Percentiles rank a stretch among this genome's conserved stretches.
These are phyloP conservation scores for Starmerella gropengiesseri DNA, from an alignment of 805 yeast species.

Conservation along the genomic window DNA sequence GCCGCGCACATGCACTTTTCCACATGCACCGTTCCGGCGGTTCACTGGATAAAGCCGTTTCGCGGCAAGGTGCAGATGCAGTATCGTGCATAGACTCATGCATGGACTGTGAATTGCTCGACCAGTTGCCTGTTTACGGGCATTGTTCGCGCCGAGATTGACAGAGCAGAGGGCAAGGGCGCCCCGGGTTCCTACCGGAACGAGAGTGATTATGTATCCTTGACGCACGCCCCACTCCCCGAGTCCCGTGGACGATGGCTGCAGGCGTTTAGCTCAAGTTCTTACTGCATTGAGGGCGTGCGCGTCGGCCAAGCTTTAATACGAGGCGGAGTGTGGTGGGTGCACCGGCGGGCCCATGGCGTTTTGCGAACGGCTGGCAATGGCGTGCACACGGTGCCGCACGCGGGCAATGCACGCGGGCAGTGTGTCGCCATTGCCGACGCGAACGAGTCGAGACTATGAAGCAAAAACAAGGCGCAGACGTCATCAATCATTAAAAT, in stretches of 20 bases:
- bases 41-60: no score
- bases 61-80: no score
- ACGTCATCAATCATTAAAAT: neutral
- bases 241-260: neutral
- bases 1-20: neutral
- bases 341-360: no score
- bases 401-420: no score
- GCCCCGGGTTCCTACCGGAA: neutral
- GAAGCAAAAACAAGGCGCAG: neutral
- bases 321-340: no score
- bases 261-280: neutral
- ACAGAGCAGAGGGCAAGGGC: neutral
- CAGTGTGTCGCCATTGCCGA: neutral
- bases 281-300: neutral
- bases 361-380: no score
- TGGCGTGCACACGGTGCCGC: no score
- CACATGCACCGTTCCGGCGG: neutral
- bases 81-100: no score
- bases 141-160: neutral
- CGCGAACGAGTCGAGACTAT: neutral
- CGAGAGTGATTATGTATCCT: constrained; percentile 2
- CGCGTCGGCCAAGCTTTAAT: neutral
- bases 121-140: neutral
- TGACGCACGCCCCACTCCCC: neutral
- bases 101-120: no score